phyloP scores from a whole-genome alignment of 176 grass and related monocot species.

The Chloris gayana region DNA sequence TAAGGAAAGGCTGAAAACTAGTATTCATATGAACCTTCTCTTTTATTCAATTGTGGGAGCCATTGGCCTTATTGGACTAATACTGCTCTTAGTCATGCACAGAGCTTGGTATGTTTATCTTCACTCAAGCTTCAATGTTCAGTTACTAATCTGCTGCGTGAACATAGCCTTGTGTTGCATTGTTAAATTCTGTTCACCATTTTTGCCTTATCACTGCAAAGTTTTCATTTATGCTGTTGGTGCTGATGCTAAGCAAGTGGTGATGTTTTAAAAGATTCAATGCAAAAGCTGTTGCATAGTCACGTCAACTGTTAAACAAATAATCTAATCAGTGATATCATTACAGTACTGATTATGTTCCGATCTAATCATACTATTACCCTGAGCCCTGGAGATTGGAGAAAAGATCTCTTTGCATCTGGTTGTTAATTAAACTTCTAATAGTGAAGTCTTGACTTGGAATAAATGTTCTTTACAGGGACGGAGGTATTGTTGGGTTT shows the following conservation, averaged over 20 bases:
- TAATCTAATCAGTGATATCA: slow-evolving; percentile 5
- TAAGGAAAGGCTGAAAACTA: slow-evolving; percentile 96
- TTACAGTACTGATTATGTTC: slow-evolving; percentile 12
- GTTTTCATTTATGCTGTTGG: slow-evolving; percentile 7
- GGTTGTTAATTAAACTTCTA: slow-evolving; percentile 5
- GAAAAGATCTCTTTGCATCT: slow-evolving; percentile 18
- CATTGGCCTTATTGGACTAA: slow-evolving; percentile 90
- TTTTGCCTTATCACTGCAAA: neutral
- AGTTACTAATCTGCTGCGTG: neutral
- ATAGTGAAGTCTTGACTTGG: slow-evolving; percentile 18
- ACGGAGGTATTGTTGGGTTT: slow-evolving; percentile 86
- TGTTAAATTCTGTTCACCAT: neutral
- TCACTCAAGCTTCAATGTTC: slow-evolving; percentile 39
- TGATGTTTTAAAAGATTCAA: slow-evolving; percentile 21
- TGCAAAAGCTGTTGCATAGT: neutral
- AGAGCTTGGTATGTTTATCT: slow-evolving; percentile 67
- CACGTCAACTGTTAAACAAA: slow-evolving; percentile 14
- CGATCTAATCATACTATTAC: neutral
- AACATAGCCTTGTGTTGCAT: slow-evolving; percentile 8
- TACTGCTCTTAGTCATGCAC: slow-evolving; percentile 92
- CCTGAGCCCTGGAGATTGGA: slow-evolving; percentile 8
- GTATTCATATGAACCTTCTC: slow-evolving; percentile 88
- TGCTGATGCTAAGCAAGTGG: neutral
- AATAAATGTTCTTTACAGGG: slow-evolving; percentile 60
- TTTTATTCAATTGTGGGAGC: slow-evolving; percentile 97